Base-by-base conservation (phyloP, 2,329 filamentous ascomycete genomes). In the Penicillium sp. region DNA sequence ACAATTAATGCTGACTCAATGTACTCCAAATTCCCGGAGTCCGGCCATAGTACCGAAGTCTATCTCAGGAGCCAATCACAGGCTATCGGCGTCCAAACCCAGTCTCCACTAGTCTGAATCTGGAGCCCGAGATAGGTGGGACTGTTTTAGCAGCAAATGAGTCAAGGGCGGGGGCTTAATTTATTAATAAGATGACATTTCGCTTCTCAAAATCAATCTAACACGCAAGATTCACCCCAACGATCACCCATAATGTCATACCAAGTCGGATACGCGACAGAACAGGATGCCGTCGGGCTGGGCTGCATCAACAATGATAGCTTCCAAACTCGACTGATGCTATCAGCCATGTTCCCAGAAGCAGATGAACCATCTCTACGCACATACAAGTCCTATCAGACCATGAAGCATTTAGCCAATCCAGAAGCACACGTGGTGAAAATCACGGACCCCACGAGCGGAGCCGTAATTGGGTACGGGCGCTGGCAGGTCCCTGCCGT, bases 291-390 rank as follows among this genome's bases (percentile, higher is more conserved):
- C 2, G 63, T 74, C 11, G 67, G 58, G 19, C 68, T 84, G 26
- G 74, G 69, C 47, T 68, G 75, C 11, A 73, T 81, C 60, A 82
- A 82, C 66, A 69, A 79, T 58, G 71, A 74, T 11, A 78, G 79
- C 44, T 84, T 84, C 63, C 54, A 60, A 3, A 59, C 66, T 46
- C 78, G 69, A 37, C 75, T 74, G 37, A 56, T 72, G 3, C 68
- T 82, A 14, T 71, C 73, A 21, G 61, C 65, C 6, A 64, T 71
- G 19, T 74, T 78, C 35, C 81, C 79, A 33, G 75, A 75, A 0
- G 63, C 67, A 16, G 61, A 2, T 59, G 63, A 3, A 21, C 66
- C 7, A 48, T 64, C 3, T 59, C 72, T 21, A 59, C 61, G 24
- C 60, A 62, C 1, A 76, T 79, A 65, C 80, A 80, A 74, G 48